phyloP scores from a whole-genome alignment of 2,329 filamentous ascomycete species.

The Fusarium siculi region DNA sequence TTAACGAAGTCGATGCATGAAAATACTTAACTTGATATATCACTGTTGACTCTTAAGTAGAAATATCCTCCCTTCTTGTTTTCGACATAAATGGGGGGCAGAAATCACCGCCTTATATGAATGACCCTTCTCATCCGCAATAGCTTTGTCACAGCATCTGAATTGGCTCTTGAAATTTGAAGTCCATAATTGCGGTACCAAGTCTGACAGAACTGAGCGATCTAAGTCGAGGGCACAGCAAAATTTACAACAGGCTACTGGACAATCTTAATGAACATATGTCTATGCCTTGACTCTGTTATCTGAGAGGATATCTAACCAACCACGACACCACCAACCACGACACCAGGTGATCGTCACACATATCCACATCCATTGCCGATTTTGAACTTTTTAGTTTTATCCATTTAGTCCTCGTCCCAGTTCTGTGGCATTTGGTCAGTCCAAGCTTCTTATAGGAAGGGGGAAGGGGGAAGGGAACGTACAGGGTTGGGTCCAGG shows the following conservation, averaged over 20 bases:
- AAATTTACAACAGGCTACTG: slow-evolving; percentile 3
- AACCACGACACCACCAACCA: slow-evolving; percentile 39
- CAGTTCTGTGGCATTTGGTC: slow-evolving; percentile 61
- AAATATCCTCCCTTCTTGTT: background rate
- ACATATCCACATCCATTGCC: slow-evolving; percentile 32
- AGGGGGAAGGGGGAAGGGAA: slow-evolving; percentile 13
- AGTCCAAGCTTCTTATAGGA: slow-evolving; percentile 31
- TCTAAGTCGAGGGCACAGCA: slow-evolving; percentile 10
- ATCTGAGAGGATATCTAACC: slow-evolving; percentile 40
- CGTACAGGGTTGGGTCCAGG: slow-evolving; percentile 86
- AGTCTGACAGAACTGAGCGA: background rate
- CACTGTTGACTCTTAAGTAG: background rate
- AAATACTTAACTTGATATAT: background rate
- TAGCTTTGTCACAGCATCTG: background rate
- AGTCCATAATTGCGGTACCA: slow-evolving; percentile 9
- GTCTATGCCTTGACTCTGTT: slow-evolving; percentile 25
- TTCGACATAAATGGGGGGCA: background rate
- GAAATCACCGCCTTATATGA: background rate
- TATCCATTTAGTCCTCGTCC: slow-evolving; percentile 67
- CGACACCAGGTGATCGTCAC: slow-evolving; percentile 28
- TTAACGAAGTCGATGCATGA: slow-evolving; percentile 34
- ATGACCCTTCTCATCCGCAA: background rate
- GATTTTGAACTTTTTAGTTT: slow-evolving; percentile 38
- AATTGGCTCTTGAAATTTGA: background rate
- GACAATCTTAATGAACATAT: slow-evolving; percentile 22